Conservation (phyloP, 805 yeast species). For the Sugiyamaella americana region DNA sequence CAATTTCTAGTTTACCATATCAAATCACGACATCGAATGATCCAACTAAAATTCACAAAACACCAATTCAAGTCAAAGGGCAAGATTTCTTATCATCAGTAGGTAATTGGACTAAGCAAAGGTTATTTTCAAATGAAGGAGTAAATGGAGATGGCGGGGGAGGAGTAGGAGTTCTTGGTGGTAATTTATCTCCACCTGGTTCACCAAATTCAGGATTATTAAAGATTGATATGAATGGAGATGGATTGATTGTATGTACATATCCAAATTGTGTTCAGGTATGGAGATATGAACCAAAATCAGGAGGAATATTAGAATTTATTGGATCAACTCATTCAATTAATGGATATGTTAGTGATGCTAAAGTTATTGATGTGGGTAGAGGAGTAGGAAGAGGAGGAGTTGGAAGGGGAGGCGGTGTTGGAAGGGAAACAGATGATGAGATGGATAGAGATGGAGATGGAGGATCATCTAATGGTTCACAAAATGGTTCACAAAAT, state of each 20-base stretch:
- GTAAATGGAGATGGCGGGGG: neutral
- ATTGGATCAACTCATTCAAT: conserved; percentile 13
- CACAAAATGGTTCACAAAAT: neutral
- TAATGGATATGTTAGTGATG: conserved; percentile 15
- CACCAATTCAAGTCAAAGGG: conserved; percentile 13
- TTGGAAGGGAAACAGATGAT: too few relatives aligned
- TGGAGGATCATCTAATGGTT: neutral
- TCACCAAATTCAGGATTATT: neutral
- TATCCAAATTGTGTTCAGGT: neutral
- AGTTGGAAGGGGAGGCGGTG: too few relatives aligned
- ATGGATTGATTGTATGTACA: neutral
- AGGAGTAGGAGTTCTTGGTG: neutral
- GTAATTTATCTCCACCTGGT: neutral
- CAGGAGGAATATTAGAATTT: neutral
- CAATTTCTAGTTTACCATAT: conserved; percentile 1
- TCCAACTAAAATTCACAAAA: conserved; percentile 13
- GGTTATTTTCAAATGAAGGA: conserved; percentile 11
- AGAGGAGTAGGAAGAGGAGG: too few relatives aligned
- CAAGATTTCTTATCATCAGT: conserved; percentile 19
- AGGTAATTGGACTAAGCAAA: conserved; percentile 20
- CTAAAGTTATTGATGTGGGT: neutral
- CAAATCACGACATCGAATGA: conserved; percentile 7
- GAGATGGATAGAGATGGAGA: too few relatives aligned
- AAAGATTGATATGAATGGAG: neutral
- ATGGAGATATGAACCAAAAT: neutral